phyloP scores from a whole-genome alignment of 208 protist species.

The Acanthamoeba royreba region DNA sequence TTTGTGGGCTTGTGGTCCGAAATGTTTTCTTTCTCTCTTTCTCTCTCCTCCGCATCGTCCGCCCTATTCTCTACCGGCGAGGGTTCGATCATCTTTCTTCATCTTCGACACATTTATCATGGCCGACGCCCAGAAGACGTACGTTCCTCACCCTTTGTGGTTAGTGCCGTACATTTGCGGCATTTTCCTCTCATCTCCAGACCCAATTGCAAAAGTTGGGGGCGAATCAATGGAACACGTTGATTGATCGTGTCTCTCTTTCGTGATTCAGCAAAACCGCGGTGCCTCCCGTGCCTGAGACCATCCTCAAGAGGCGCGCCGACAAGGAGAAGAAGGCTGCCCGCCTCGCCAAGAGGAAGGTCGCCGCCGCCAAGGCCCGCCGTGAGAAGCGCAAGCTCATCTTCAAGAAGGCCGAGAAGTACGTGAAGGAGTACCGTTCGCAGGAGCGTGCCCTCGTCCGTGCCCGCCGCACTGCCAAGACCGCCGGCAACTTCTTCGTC shows the following conservation, averaged over 20 bases:
- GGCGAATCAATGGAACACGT: background rate
- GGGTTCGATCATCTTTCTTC: background rate
- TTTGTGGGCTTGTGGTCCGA: no score
- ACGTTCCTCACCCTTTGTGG: background rate
- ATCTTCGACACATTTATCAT: background rate
- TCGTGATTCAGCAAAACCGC: background rate
- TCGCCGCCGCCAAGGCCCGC: constrained; percentile 25
- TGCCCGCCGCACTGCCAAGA: constrained; percentile 87
- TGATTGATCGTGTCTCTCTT: background rate
- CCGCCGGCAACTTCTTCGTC: constrained; percentile 95
- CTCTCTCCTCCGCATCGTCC: background rate
- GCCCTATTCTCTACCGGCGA: background rate
- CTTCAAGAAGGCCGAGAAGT: constrained; percentile 88
- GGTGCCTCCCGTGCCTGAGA: constrained; percentile 32
- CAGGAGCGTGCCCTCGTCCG: constrained; percentile 86
- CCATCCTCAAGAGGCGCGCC: constrained; percentile 25
- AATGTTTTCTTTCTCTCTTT: background rate
- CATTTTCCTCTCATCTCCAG: no score
- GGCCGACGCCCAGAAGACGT: background rate
- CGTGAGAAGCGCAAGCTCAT: constrained; percentile 62
- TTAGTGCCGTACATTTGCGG: no score
- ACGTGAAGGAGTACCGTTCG: constrained; percentile 95
- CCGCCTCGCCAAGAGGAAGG: background rate
- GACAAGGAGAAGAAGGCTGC: background rate
- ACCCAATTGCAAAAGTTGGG: background rate